Evolutionary conservation across 192 early-diverging fungal species (phyloP).

Genomic region (Entrophospora sp.): DNA sequence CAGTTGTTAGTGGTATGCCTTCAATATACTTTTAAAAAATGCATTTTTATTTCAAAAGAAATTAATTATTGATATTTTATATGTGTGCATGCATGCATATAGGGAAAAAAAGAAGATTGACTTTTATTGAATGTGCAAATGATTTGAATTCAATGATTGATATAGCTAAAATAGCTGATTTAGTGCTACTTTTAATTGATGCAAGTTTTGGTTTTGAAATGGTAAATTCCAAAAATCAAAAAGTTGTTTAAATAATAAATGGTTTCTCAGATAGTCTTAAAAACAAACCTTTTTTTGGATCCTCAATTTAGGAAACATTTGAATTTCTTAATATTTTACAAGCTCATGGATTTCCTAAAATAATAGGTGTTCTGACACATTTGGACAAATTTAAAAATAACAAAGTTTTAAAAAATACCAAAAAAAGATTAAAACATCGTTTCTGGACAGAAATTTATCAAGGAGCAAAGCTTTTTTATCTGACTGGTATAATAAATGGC

Average conservation of each 20-base stretch:
- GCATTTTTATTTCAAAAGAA: slow-evolving; percentile 4
- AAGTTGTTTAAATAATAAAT: too few relatives aligned
- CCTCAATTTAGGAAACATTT: slow-evolving; percentile 73
- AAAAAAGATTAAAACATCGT: slow-evolving; percentile 93
- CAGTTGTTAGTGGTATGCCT: slow-evolving; percentile 76
- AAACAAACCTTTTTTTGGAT: neutral
- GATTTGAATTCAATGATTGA: slow-evolving; percentile 98
- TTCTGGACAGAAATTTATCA: slow-evolving; percentile 99
- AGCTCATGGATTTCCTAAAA: slow-evolving; percentile 92
- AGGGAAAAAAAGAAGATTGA: slow-evolving; percentile 87
- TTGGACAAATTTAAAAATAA: slow-evolving; percentile 93
- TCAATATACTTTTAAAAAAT: neutral
- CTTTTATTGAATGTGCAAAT: slow-evolving; percentile 95
- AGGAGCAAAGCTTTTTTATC: slow-evolving; percentile 96
- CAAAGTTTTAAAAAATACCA: slow-evolving; percentile 78
- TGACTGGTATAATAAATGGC: slow-evolving; percentile 93
- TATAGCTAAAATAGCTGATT: slow-evolving; percentile 91
- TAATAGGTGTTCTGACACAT: slow-evolving; percentile 97
- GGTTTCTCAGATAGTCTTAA: neutral
- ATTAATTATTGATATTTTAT: neutral
- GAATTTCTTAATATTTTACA: slow-evolving; percentile 98
- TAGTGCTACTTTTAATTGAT: slow-evolving; percentile 91
- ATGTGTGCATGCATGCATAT: too few relatives aligned
- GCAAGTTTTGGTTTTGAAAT: slow-evolving; percentile 99
- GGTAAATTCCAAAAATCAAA: too few relatives aligned